phyloP scores from a whole-genome alignment of 331 rosid genomes.

The Arachis monticola region DNA sequence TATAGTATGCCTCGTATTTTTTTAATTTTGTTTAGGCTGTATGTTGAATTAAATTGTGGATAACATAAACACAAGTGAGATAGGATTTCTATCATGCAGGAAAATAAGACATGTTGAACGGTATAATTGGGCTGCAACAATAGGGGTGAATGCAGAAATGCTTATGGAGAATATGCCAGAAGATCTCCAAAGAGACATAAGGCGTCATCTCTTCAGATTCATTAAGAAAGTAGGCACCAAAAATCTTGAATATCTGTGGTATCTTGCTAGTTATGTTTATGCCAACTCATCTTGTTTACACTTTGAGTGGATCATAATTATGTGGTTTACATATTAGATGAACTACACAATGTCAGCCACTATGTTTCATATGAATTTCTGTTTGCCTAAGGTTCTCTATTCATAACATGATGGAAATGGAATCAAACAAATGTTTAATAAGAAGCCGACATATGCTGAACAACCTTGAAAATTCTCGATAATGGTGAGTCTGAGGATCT shows the following conservation, averaged over 20 bases:
- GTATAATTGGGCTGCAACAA: conserved; percentile 81
- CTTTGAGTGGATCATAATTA: not conserved
- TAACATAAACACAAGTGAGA: not conserved
- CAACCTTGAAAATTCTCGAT: not conserved
- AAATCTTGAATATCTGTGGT: not conserved
- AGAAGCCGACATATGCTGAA: conserved; percentile 18
- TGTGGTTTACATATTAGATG: conserved; percentile 5
- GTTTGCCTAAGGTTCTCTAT: not conserved
- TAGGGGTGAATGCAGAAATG: conserved; percentile 81
- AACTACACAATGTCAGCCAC: conserved; percentile 4
- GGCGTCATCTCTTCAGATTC: conserved; percentile 85
- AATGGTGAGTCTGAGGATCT: conserved; percentile 10
- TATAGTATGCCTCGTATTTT: not conserved
- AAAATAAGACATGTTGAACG: conserved; percentile 75
- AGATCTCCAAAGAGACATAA: conserved; percentile 82
- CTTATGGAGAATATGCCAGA: conserved; percentile 79
- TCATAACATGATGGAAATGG: not conserved
- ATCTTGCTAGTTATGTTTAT: not conserved
- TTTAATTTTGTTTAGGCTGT: conserved; percentile 1
- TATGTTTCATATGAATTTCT: not conserved
- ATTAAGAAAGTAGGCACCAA: conserved; percentile 64
- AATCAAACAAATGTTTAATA: not conserved
- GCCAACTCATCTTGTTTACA: not conserved
- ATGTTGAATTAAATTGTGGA: conserved; percentile 21
- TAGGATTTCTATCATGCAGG: conserved; percentile 50